Conservation (phyloP, 805 yeast species). For the Monosporozyma aerobia region DNA sequence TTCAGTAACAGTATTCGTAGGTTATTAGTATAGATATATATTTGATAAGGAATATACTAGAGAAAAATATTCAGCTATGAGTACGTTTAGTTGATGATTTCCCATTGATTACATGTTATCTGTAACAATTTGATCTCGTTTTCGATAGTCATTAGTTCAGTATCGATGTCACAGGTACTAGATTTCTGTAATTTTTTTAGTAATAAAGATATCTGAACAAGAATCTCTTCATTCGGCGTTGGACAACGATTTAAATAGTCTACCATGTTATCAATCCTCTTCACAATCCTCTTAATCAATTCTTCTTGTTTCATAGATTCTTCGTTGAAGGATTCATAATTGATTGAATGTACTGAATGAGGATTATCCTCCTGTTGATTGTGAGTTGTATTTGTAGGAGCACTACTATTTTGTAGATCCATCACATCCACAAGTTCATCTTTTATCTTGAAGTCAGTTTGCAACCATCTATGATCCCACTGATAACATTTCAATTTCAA, state of each 20-base stretch:
- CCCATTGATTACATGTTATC: conserved; percentile 25
- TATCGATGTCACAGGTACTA: conserved; percentile 20
- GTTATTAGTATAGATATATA: conserved; percentile 43
- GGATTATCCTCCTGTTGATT: not conserved
- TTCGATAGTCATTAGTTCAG: conserved; percentile 18
- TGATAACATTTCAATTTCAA: not conserved
- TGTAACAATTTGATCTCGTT: conserved; percentile 18
- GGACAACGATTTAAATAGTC: conserved; percentile 9
- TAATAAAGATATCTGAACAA: conserved; percentile 16
- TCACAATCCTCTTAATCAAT: conserved; percentile 6
- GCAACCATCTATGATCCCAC: not conserved
- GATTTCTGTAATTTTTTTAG: conserved; percentile 14
- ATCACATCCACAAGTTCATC: not conserved
- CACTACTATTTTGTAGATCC: not conserved
- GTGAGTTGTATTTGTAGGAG: not conserved
- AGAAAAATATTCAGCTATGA: not conserved
- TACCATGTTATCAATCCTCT: conserved; percentile 13
- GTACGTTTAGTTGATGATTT: conserved; percentile 7
- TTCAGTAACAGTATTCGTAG: conserved; percentile 74
- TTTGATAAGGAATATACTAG: not conserved
- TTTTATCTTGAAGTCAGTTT: not conserved
- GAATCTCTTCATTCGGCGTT: conserved; percentile 9
- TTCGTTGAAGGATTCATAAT: not conserved
- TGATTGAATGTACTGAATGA: not conserved
- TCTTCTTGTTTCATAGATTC: not conserved